These are phyloP conservation scores for Plasmodium vivax DNA, from an alignment of 169 alveolate genomes.

Conservation along the genomic window DNA sequence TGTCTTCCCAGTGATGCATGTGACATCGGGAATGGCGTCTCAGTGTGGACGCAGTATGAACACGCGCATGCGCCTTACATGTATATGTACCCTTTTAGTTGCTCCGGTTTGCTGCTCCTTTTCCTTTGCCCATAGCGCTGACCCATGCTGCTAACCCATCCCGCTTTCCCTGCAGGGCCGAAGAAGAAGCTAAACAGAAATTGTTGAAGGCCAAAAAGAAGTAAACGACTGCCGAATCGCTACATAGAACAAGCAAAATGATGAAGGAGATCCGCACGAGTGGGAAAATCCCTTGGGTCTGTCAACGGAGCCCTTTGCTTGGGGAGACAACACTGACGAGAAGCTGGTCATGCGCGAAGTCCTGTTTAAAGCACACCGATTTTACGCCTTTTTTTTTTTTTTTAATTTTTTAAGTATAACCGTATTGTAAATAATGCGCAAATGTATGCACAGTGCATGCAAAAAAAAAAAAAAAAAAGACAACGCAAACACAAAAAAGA, in stretches of 20 bases:
- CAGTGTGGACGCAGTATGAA: not conserved
- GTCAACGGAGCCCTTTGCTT: not conserved
- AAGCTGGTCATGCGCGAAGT: not conserved
- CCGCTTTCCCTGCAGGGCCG: constrained; percentile 13
- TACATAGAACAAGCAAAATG: not conserved
- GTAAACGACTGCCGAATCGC: not conserved
- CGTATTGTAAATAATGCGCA: not conserved
- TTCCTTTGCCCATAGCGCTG: not conserved
- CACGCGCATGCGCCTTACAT: not conserved
- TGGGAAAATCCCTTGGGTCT: not conserved
- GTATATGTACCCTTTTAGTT: not conserved
- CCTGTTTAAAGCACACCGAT: not conserved
- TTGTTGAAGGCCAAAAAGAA: constrained; percentile 62
- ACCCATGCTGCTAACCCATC: not conserved
- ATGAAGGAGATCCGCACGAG: not conserved
- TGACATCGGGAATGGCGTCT: not conserved
- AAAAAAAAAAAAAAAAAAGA: not conserved
- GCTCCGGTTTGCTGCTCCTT: not conserved
- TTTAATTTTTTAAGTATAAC: not conserved
- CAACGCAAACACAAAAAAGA: not conserved
- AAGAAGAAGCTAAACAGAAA: constrained; percentile 67
- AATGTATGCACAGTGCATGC: not conserved
- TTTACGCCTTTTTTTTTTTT: not conserved
- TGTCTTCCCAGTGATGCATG: not conserved
- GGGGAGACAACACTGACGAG: not conserved